These are phyloP conservation scores for Carex parvula DNA, from an alignment of 176 grass and related monocot species.

Conservation along the genomic window DNA sequence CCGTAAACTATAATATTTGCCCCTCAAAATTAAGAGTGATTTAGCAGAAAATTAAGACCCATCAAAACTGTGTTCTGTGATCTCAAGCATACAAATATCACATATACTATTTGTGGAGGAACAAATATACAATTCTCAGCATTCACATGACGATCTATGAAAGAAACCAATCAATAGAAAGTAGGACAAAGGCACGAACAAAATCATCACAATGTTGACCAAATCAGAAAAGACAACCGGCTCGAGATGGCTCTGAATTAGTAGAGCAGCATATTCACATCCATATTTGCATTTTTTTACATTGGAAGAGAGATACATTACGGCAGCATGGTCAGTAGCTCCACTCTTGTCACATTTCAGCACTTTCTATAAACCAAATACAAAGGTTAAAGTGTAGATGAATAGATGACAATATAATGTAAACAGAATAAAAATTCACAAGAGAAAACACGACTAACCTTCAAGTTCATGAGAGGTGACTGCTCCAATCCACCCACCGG, in stretches of 20 bases:
- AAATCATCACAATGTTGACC: conserved; percentile 62
- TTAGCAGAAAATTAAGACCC: not conserved
- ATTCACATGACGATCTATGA: not conserved
- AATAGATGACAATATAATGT: conserved; percentile 2
- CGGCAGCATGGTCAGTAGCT: conserved; percentile 45
- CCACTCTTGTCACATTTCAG: conserved; percentile 67
- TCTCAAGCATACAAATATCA: not conserved
- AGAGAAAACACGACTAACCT: conserved; percentile 40
- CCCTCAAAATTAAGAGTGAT: not conserved
- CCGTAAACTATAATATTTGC: not conserved
- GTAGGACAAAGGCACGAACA: conserved; percentile 47
- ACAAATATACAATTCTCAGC: not conserved
- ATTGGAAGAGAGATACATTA: conserved; percentile 61
- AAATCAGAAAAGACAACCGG: conserved; percentile 69
- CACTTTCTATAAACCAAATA: conserved; percentile 54
- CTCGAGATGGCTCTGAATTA: conserved; percentile 84
- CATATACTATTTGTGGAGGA: not conserved
- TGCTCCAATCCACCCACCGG: conserved; percentile 68
- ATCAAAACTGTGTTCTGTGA: not conserved
- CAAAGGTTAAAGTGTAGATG: no score
- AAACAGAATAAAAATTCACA: conserved; percentile 26
- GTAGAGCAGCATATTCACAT: conserved; percentile 72
- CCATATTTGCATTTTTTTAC: conserved; percentile 77
- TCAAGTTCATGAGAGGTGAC: conserved; percentile 76
- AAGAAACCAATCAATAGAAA: conserved; percentile 15